Evolutionary conservation across 2,329 filamentous ascomycete species (phyloP).

Genomic region (Ophiosphaerella korrae): DNA sequence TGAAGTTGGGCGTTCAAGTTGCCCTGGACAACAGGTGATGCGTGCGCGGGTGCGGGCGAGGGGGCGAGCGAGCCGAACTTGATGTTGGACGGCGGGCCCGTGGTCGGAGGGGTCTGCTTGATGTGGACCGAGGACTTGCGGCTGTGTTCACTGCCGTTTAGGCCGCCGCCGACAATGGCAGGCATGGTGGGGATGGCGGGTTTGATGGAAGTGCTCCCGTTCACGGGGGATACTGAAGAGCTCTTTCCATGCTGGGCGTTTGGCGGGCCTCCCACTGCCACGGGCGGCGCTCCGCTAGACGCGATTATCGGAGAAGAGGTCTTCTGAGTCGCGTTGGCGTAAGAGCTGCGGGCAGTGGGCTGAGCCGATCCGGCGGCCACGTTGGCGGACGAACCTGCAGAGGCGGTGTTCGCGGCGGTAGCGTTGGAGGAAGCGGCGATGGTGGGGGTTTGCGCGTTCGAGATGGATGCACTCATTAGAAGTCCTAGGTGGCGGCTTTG

Average conservation of each 20-base stretch:
- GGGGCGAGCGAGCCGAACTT: slow-evolving; percentile 79
- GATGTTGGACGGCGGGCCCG: slow-evolving; percentile 62
- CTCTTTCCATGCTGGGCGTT: slow-evolving; percentile 54
- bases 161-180: slow-evolving; percentile 65
- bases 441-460: slow-evolving; percentile 56
- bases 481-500: slow-evolving; percentile 24
- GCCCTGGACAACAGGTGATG: slow-evolving; percentile 69
- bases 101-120: slow-evolving; percentile 72
- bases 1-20: slow-evolving; percentile 58
- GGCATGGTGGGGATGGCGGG: slow-evolving; percentile 69
- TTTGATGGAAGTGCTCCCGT: slow-evolving; percentile 76
- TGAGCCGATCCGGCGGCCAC: slow-evolving; percentile 60
- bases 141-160: slow-evolving; percentile 78
- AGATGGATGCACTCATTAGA: slow-evolving; percentile 68
- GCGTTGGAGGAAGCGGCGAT: slow-evolving; percentile 54
- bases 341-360: slow-evolving; percentile 61
- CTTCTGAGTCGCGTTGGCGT: slow-evolving; percentile 67
- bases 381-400: slow-evolving; percentile 57
- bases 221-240: slow-evolving; percentile 71
- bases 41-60: slow-evolving; percentile 67
- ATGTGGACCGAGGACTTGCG: slow-evolving; percentile 94
- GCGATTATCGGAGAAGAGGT: slow-evolving; percentile 54
- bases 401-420: slow-evolving; percentile 54
- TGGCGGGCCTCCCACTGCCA: slow-evolving; percentile 61
- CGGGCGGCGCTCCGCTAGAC: slow-evolving; percentile 57